phyloP scores from a whole-genome alignment of 192 early-diverging fungal genomes.

The Coemansia sp. region DNA sequence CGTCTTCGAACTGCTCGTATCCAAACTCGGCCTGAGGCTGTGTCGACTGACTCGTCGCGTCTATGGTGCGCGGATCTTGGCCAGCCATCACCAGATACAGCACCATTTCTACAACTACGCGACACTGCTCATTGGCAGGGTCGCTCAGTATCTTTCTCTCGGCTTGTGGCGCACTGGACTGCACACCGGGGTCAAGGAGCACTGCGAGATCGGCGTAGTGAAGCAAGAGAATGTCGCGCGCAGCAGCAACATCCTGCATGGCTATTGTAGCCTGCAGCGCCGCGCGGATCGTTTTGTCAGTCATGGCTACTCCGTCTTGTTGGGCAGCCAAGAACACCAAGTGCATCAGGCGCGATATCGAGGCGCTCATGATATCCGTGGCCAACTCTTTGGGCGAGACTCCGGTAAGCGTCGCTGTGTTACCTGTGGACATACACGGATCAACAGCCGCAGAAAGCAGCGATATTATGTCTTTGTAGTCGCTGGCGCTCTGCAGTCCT shows the following conservation, averaged over 20 bases:
- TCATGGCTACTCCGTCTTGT: conserved; percentile 8
- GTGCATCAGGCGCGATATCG: conserved; percentile 17
- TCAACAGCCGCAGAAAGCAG: conserved; percentile 6
- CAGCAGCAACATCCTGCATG: conserved; percentile 18
- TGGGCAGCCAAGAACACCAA: conserved; percentile 23
- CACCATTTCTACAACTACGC: conserved; percentile 7
- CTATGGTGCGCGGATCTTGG: conserved; percentile 11
- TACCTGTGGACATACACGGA: conserved; percentile 6
- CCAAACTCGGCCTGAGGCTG: conserved; percentile 8
- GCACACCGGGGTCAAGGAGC: conserved; percentile 19
- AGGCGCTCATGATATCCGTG: conserved; percentile 7
- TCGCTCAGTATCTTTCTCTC: neutral
- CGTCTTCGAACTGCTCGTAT: conserved; percentile 25
- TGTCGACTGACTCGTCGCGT: neutral
- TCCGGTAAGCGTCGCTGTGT: conserved; percentile 3
- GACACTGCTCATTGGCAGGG: neutral
- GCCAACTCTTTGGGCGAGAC: conserved; percentile 6
- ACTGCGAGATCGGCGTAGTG: conserved; percentile 20
- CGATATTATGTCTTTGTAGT: conserved; percentile 17
- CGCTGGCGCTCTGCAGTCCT: neutral
- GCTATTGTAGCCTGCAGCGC: conserved; percentile 16
- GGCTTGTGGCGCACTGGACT: neutral
- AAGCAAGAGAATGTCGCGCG: conserved; percentile 28
- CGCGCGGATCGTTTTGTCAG: neutral
- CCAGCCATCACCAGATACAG: conserved; percentile 22